Percentiles rank a stretch among this genome's conserved stretches.
Evolutionary conservation across 768 basidiomycete species (phyloP).

Genomic region (Suillus brevipes): DNA sequence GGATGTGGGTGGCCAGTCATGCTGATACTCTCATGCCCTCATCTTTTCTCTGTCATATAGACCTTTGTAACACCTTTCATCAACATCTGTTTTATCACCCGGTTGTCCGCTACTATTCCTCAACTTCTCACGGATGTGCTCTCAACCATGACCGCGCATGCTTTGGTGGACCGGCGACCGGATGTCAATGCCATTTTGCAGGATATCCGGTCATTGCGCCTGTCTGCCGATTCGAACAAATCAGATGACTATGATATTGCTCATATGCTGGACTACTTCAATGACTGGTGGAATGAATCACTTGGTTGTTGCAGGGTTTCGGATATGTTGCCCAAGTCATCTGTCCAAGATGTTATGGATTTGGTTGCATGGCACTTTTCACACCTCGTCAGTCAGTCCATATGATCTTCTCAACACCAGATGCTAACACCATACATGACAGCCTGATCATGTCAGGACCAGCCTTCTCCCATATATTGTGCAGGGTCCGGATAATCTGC

Average conservation of each 20-base stretch:
- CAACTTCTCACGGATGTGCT: neutral
- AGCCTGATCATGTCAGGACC: neutral
- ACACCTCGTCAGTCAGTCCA: neutral
- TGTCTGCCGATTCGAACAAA: neutral
- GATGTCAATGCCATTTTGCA: neutral
- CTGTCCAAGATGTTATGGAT: neutral
- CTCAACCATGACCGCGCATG: neutral
- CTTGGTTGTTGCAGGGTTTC: neutral
- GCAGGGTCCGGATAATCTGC: neutral
- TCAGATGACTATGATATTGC: neutral
- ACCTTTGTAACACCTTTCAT: neutral
- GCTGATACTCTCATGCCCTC: neutral
- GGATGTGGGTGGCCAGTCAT: neutral
- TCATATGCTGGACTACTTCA: neutral
- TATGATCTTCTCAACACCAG: neutral
- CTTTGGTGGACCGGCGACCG: neutral
- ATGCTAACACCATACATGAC: neutral
- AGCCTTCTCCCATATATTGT: neutral
- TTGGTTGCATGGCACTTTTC: neutral
- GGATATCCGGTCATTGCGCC: neutral
- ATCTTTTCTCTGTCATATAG: neutral
- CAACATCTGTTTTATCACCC: neutral
- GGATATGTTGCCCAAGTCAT: conserved; percentile 1
- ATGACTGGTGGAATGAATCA: neutral
- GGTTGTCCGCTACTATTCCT: neutral